phyloP scores from a whole-genome alignment of 2,329 filamentous ascomycete species.

The Trichoderma semiorbis region DNA sequence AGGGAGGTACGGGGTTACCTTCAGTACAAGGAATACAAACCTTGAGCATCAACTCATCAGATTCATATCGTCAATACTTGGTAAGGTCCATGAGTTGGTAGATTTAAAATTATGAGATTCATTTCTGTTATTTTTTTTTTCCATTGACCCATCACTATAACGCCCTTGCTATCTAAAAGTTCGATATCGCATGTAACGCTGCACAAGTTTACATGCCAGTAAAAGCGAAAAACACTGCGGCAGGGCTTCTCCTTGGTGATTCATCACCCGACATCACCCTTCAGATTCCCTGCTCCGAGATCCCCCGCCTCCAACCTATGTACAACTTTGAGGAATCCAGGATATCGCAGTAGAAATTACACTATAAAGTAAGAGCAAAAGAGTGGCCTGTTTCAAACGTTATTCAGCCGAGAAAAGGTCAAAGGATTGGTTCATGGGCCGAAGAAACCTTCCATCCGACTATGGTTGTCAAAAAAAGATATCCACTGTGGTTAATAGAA shows the following conservation, averaged over 20 bases:
- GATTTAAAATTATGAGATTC: neutral
- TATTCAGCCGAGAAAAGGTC: neutral
- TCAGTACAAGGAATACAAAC: neutral
- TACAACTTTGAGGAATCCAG: neutral
- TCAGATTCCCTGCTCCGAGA: neutral
- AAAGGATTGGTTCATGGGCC: neutral
- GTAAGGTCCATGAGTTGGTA: neutral
- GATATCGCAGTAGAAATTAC: neutral
- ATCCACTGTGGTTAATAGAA: neutral
- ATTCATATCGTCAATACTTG: neutral
- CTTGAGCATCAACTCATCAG: neutral
- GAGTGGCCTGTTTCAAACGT: neutral
- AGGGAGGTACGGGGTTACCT: neutral
- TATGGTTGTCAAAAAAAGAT: neutral
- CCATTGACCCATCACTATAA: neutral
- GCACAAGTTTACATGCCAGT: neutral
- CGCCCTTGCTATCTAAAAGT: neutral
- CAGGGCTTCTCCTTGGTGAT: neutral
- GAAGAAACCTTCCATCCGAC: neutral
- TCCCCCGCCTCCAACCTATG: neutral
- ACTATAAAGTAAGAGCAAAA: neutral
- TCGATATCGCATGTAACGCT: neutral
- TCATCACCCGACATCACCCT: neutral
- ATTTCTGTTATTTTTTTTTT: neutral
- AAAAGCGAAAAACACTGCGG: neutral